These are phyloP conservation scores for Boletus reticulatus DNA, from an alignment of 768 basidiomycete species.

Conservation along the genomic window DNA sequence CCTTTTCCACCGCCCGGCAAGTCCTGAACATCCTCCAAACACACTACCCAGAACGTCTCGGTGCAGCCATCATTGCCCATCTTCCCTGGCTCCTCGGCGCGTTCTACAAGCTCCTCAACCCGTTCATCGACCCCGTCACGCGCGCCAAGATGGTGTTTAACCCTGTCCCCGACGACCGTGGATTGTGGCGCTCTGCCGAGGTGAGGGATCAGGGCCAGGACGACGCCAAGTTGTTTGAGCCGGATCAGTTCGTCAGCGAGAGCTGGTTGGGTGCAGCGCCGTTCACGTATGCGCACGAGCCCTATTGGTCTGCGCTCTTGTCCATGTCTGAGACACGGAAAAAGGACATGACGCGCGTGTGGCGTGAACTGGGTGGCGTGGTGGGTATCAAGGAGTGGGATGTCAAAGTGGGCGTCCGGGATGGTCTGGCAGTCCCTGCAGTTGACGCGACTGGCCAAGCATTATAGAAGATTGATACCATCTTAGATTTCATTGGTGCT, in stretches of 20 bases:
- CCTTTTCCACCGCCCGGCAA: conserved; percentile 35
- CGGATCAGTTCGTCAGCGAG: conserved; percentile 67
- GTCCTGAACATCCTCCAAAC: conserved; percentile 68
- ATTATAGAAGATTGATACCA: conserved; percentile 7
- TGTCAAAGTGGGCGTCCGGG: conserved; percentile 46
- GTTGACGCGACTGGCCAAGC: conserved; percentile 5
- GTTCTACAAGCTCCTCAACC: conserved; percentile 76
- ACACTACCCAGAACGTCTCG: conserved; percentile 87
- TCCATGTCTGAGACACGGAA: conserved; percentile 51
- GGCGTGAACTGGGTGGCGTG: conserved; percentile 64
- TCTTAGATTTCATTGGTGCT: background rate
- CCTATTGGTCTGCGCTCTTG: conserved; percentile 71
- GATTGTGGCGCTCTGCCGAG: conserved; percentile 27
- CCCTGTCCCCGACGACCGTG: conserved; percentile 36
- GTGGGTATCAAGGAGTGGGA: conserved; percentile 81
- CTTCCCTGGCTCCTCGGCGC: conserved; percentile 75
- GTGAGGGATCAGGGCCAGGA: conserved; percentile 16
- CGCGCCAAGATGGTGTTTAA: conserved; percentile 76
- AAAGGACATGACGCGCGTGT: conserved; percentile 51
- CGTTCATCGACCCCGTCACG: conserved; percentile 83
- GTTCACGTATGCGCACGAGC: conserved; percentile 71
- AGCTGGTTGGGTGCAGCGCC: conserved; percentile 66
- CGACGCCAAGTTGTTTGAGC: conserved; percentile 48
- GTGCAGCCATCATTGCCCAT: conserved; percentile 68
- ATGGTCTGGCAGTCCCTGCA: conserved; percentile 2